Conservation (phyloP, 129 eudicot species). For the Tagetes erecta region DNA sequence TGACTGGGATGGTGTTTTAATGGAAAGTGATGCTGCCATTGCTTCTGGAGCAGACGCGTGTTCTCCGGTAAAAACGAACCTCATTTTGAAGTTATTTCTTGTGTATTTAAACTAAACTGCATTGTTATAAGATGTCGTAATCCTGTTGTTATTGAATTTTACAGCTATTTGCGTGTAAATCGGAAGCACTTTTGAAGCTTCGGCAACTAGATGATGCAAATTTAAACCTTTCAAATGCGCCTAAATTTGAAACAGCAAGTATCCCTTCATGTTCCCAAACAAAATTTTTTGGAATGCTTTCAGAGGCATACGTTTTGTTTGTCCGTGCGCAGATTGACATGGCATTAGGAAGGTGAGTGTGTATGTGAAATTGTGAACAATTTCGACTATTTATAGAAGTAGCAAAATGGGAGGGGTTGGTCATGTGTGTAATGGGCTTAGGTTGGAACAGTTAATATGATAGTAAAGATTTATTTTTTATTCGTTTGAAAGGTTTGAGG, state of each 20-base stretch:
- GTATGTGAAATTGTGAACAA: not conserved
- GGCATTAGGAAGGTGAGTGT: constrained; percentile 79
- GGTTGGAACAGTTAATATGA: not conserved
- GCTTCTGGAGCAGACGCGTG: constrained; percentile 79
- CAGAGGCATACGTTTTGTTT: constrained; percentile 67
- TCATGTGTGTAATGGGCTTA: not conserved
- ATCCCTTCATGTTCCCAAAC: constrained; percentile 47
- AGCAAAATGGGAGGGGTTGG: not conserved
- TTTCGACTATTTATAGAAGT: not conserved
- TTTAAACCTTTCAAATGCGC: constrained; percentile 36
- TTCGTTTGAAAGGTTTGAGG: constrained; percentile 72
- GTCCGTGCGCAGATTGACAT: constrained; percentile 81
- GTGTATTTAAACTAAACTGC: not conserved
- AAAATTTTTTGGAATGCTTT: constrained; percentile 65
- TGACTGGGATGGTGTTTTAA: constrained; percentile 68
- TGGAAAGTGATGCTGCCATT: constrained; percentile 72
- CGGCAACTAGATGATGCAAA: constrained; percentile 68
- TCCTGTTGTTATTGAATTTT: constrained; percentile 29
- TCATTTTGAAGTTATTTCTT: not conserved
- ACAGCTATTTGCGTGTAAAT: constrained; percentile 84
- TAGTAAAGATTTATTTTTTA: constrained; percentile 9
- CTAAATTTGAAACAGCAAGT: constrained; percentile 39
- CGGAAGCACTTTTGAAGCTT: constrained; percentile 89
- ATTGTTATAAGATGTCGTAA: constrained; percentile 10
- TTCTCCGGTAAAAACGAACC: constrained; percentile 55